Percentiles rank a stretch among this genome's conserved stretches.
Conservation (phyloP, 257 asterid genomes). For the Verbascum thapsus region DNA sequence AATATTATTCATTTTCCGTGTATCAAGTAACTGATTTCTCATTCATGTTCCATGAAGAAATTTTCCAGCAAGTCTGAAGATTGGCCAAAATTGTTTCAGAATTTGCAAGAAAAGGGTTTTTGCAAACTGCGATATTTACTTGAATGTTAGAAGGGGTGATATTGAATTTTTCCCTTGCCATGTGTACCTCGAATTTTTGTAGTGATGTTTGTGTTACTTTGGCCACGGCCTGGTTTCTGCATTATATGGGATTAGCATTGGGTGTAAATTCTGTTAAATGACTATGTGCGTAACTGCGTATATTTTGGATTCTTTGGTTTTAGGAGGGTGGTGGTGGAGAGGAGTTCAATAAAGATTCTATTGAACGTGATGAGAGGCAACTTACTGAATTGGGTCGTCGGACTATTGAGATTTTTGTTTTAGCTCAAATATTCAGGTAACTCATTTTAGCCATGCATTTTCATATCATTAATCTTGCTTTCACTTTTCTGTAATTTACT, state of each 20-base stretch:
- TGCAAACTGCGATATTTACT: not conserved
- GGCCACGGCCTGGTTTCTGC: not conserved
- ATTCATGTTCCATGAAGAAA: not conserved
- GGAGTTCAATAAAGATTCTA: constrained; percentile 73
- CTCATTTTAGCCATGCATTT: not conserved
- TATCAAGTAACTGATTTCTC: not conserved
- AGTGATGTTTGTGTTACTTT: not conserved
- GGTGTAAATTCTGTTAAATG: not conserved
- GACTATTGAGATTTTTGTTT: constrained; percentile 85
- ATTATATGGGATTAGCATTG: not conserved
- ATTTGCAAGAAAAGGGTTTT: too few relatives aligned
- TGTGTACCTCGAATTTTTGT: not conserved
- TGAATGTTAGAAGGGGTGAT: constrained; percentile 4
- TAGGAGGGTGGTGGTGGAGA: constrained; percentile 87
- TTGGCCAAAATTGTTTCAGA: not conserved
- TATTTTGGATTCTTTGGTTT: constrained; percentile 18
- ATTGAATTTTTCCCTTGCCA: not conserved
- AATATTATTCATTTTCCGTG: too few relatives aligned
- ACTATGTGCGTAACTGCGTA: constrained; percentile 1
- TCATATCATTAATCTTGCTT: too few relatives aligned
- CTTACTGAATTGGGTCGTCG: constrained; percentile 95
- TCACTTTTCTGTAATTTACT: too few relatives aligned
- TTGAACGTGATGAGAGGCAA: constrained; percentile 85
- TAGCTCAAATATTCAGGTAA: constrained; percentile 89
- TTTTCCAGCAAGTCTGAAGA: too few relatives aligned